Evolutionary conservation across 345 rosid species (phyloP), one percentile per base, ranked within the genome.

Genomic region (Euphorbia pulcherrima): DNA sequence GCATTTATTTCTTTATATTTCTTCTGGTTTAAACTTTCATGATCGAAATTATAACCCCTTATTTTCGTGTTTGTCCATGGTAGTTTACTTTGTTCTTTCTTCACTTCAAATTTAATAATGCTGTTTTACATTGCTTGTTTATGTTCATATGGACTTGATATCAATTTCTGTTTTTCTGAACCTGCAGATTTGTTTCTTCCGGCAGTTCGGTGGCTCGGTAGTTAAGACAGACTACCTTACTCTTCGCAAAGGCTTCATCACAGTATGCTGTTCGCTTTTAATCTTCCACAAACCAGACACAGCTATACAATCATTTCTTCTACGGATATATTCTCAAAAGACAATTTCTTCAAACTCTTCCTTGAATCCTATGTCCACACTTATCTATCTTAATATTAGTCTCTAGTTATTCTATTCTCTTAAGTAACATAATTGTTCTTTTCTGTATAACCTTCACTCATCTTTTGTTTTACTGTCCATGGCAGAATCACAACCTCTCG

Each of bases 171-270:
- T 67, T 73, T 72, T 67, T 51, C 8, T 79, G 62, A 51, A 73
- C 57, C 53, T 74, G 83, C 86, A 94, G 97, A 89, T 84, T 61
- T 94, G 99, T 77, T 91, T 89, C 85, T 87, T 94, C 73, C 81
- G 90, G 47, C 97, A 94, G 76, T 94, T 94, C 64, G 96, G 92
- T 64, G 76, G 46, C 39, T 87, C 99, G n/a, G 96, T 94, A 67
- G 95, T 78, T 77, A 96, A 86, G 69, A 79, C 83, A 53, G 97
- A 94, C 76, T 94, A 93, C 79, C 87, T 93, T 60, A 82, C 92
- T 51, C 93, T 94, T 24, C 90, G 97, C 30, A 86, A 86, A 35
- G 96, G 92, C 77, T 94, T 94, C 84, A 89, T 90, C 70, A 54
- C 64, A 86, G 97, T 93, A 83, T 24, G 82, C 41, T 47, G 52